A percentile compares a stretch with the other conserved stretches of the same genome.
phyloP scores from a whole-genome alignment of 2,329 filamentous ascomycete genomes.

The Simplicillium aogashimaense region DNA sequence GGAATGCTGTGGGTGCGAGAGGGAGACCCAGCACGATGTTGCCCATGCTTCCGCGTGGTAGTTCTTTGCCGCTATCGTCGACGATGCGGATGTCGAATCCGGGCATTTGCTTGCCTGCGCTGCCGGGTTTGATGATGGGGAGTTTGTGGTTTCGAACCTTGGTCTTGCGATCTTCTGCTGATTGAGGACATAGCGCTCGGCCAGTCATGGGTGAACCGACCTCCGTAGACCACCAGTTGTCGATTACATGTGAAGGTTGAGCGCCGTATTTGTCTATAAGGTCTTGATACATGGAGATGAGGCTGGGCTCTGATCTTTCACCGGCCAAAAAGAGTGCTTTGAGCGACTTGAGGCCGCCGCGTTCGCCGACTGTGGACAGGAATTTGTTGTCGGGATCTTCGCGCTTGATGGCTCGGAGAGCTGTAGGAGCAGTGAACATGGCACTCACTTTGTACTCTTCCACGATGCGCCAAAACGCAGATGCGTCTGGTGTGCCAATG shows the following conservation, averaged over 20 bases:
- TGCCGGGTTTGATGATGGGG: conserved; percentile 66
- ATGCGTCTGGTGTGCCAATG: conserved; percentile 76
- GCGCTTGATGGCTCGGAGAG: conserved; percentile 75
- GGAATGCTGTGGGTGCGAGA: conserved; percentile 76
- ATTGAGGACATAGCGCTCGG: conserved; percentile 44
- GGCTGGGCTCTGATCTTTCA: conserved; percentile 79
- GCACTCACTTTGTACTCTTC: conserved; percentile 78
- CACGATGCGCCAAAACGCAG: conserved; percentile 79
- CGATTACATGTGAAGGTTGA: conserved; percentile 43
- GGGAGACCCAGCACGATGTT: conserved; percentile 83
- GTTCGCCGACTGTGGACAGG: conserved; percentile 52
- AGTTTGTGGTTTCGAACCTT: conserved; percentile 24
- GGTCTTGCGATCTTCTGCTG: conserved; percentile 42
- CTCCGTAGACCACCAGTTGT: conserved; percentile 55
- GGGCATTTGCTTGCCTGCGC: conserved; percentile 83
- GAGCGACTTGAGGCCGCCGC: conserved; percentile 62
- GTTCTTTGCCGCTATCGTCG: conserved; percentile 66
- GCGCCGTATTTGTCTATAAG: conserved; percentile 59
- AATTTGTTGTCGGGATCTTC: conserved; percentile 69
- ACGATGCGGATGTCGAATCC: conserved; percentile 84
- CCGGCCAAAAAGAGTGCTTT: conserved; percentile 76
- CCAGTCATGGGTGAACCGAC: conserved; percentile 49
- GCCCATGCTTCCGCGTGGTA: conserved; percentile 68
- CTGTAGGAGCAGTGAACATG: conserved; percentile 80
- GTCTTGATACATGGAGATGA: conserved; percentile 71